These are phyloP conservation scores for Fraxinus sp. DNA, from an alignment of 305 asterid species.

Conservation along the genomic window DNA sequence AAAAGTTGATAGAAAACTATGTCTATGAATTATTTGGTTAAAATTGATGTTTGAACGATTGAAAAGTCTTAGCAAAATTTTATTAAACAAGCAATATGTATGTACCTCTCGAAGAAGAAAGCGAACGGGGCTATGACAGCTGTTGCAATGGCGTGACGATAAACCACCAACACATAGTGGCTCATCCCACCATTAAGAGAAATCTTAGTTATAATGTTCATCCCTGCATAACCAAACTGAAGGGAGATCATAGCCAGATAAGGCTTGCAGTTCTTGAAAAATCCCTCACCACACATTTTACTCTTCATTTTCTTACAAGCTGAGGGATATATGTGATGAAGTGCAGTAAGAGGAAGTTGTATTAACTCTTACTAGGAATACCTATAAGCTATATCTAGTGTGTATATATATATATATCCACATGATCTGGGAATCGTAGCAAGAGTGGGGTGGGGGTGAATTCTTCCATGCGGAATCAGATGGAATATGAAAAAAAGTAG, in stretches of 20 bases:
- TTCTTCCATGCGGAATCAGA: slow-evolving; percentile 31
- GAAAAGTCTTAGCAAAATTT: too few relatives aligned
- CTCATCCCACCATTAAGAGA: slow-evolving; percentile 60
- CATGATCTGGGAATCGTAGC: slow-evolving; percentile 10
- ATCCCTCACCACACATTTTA: slow-evolving; percentile 3
- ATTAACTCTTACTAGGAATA: slow-evolving; percentile 27
- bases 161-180: slow-evolving; percentile 54
- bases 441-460: background rate
- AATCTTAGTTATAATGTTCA: slow-evolving; percentile 52
- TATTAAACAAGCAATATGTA: background rate
- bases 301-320: slow-evolving; percentile 19
- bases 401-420: background rate
- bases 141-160: slow-evolving; percentile 59
- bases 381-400: background rate
- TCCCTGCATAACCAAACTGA: slow-evolving; percentile 61
- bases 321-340: background rate
- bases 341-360: background rate
- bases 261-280: slow-evolving; percentile 34
- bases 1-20: too few relatives aligned
- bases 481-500: slow-evolving; percentile 22
- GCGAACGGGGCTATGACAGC: slow-evolving; percentile 58
- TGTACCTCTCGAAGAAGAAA: slow-evolving; percentile 49
- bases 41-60: background rate
- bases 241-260: slow-evolving; percentile 44
- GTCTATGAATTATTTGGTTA: background rate